These are phyloP conservation scores for Naganishia albida DNA, from an alignment of 1,284 basidiomycete genomes.

Conservation along the genomic window DNA sequence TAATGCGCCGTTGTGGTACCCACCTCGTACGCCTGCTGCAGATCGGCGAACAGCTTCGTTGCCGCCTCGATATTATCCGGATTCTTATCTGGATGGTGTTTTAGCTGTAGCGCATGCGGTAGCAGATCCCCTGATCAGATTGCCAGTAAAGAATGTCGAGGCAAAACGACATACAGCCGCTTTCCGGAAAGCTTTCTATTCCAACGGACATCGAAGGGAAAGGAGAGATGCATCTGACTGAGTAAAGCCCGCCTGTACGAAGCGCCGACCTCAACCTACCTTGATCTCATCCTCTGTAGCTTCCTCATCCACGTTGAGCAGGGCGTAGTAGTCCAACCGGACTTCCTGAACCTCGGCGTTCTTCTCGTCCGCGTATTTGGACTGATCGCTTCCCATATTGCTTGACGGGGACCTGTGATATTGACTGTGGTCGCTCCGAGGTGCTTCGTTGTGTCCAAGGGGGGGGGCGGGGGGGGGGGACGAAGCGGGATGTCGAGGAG, in stretches of 20 bases:
- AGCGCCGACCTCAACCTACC: conserved; percentile 57
- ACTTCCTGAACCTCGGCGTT: conserved; percentile 4
- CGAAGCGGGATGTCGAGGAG: neutral
- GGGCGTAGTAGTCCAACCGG: conserved; percentile 69
- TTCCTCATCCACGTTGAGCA: conserved; percentile 74
- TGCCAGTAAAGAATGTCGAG: neutral
- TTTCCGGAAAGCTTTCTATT: conserved; percentile 74
- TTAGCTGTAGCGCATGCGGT: conserved; percentile 55
- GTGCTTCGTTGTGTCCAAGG: too few relatives aligned
- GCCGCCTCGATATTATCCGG: conserved; percentile 77
- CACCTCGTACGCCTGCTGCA: conserved; percentile 95
- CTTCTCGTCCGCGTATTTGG: conserved; percentile 10
- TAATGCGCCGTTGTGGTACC: conserved; percentile 24
- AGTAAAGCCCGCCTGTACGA: too few relatives aligned
- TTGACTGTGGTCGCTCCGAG: neutral
- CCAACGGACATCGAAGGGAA: too few relatives aligned
- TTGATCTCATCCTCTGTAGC: conserved; percentile 86
- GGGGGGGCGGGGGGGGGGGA: neutral
- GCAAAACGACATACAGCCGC: conserved; percentile 59
- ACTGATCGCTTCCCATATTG: conserved; percentile 31
- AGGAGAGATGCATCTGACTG: neutral
- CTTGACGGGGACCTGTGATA: neutral
- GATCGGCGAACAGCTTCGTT: conserved; percentile 79
- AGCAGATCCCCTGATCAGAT: conserved; percentile 1
- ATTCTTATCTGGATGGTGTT: conserved; percentile 91